A percentile compares a stretch with the other conserved stretches of the same genome.
Conservation (phyloP, 2,329 filamentous ascomycete genomes). For the Neofusicoccum sp. region DNA sequence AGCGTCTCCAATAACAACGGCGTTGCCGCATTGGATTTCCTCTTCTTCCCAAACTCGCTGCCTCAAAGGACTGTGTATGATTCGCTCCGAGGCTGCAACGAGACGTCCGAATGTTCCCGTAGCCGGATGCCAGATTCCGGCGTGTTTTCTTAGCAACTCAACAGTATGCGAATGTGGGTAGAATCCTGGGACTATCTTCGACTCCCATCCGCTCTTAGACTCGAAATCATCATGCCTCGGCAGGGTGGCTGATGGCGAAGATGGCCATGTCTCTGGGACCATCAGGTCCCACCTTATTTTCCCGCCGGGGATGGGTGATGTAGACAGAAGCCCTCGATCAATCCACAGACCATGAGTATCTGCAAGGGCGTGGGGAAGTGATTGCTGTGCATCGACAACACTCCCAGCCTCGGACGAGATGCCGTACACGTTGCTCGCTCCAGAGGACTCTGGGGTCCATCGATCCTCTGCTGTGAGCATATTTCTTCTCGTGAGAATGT, state of each 20-base stretch:
- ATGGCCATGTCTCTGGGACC: neutral
- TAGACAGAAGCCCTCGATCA: neutral
- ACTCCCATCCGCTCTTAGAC: neutral
- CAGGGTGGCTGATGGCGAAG: too few relatives aligned
- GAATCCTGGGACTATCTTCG: neutral
- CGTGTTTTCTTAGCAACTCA: neutral
- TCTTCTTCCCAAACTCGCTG: neutral
- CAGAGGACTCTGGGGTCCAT: neutral
- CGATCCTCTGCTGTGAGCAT: neutral
- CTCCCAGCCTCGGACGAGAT: neutral
- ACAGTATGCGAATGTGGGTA: neutral
- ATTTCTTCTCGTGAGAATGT: neutral
- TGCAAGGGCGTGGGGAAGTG: neutral
- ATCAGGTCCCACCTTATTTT: neutral
- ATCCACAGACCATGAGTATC: neutral
- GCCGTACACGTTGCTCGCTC: neutral
- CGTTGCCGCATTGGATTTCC: neutral
- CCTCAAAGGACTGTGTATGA: neutral
- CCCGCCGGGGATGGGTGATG: neutral
- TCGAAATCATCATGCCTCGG: neutral
- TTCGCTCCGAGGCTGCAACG: neutral
- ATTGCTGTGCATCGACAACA: neutral
- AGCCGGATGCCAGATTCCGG: neutral
- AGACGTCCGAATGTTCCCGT: neutral
- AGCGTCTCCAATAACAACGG: neutral